These are phyloP conservation scores for Coemansia sp. DNA, from an alignment of 192 early-diverging fungal genomes.

Conservation along the genomic window DNA sequence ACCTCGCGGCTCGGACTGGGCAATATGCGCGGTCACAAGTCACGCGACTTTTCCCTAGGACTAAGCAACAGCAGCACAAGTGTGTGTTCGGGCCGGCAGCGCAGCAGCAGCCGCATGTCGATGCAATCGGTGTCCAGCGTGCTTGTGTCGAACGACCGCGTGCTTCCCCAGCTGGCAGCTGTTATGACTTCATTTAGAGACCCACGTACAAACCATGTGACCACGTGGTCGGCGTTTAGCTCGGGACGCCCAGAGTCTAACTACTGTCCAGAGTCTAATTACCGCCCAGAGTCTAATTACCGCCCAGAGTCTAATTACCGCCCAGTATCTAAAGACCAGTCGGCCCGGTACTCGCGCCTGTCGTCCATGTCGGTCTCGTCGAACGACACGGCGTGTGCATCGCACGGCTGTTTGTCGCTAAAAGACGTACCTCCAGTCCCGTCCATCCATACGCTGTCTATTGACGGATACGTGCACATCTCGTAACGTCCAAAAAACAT, in stretches of 20 bases:
- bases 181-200: constrained; percentile 44
- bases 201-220: constrained; percentile 27
- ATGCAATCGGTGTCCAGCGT: constrained; percentile 25
- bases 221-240: constrained; percentile 36
- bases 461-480: neutral
- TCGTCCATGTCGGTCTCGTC: constrained; percentile 44
- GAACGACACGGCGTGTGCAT: constrained; percentile 45
- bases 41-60: constrained; percentile 10
- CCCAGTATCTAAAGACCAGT: neutral
- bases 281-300: constrained; percentile 2
- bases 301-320: constrained; percentile 2
- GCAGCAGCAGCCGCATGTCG: constrained; percentile 23
- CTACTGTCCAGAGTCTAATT: constrained; percentile 2
- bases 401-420: constrained; percentile 30
- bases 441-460: neutral
- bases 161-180: constrained; percentile 31
- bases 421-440: constrained; percentile 19
- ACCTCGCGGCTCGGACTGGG: neutral
- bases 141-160: constrained; percentile 19
- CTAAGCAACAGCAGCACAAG: neutral
- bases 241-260: constrained; percentile 6
- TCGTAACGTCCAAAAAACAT: neutral
- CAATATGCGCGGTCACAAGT: constrained; percentile 2
- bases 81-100: neutral
- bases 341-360: constrained; percentile 26